Percentiles rank a stretch among this genome's conserved stretches.
phyloP scores from a whole-genome alignment of 805 yeast species.

The Pichia exigua region DNA sequence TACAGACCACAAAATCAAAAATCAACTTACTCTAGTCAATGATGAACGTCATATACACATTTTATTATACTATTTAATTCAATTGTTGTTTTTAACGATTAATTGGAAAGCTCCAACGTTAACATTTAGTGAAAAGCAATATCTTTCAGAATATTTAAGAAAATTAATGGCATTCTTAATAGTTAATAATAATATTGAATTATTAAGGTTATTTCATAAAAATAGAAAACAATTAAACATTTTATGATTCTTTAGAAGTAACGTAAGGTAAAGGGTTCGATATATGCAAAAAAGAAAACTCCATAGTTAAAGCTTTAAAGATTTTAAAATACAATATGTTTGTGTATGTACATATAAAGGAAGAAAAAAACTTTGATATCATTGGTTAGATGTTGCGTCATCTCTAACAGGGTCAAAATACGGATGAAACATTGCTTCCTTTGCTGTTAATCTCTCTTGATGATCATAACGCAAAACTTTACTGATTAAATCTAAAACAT shows the following conservation, averaged over 20 bases:
- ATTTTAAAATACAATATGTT: neutral
- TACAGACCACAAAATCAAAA: constrained; percentile 6
- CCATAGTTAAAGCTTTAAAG: neutral
- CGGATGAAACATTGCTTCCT: constrained; percentile 75
- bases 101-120: neutral
- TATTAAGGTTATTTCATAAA: constrained; percentile 9
- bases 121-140: neutral
- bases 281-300: neutral
- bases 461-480: constrained; percentile 78
- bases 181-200: constrained; percentile 13
- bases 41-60: constrained; percentile 1
- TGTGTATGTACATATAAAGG: neutral
- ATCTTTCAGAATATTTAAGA: constrained; percentile 1
- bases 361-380: neutral
- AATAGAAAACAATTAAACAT: constrained; percentile 1
- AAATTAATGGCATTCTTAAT: constrained; percentile 18
- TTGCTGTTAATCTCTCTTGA: constrained; percentile 79
- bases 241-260: neutral
- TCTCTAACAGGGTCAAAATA: constrained; percentile 30
- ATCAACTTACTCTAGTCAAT: constrained; percentile 1
- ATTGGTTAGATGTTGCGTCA: constrained; percentile 3
- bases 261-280: too few relatives aligned
- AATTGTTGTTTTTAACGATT: constrained; percentile 7
- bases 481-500: constrained; percentile 75
- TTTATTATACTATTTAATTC: constrained; percentile 8